Base-by-base conservation (phyloP, 192 early-diverging fungal species). In the Podila horticola region DNA sequence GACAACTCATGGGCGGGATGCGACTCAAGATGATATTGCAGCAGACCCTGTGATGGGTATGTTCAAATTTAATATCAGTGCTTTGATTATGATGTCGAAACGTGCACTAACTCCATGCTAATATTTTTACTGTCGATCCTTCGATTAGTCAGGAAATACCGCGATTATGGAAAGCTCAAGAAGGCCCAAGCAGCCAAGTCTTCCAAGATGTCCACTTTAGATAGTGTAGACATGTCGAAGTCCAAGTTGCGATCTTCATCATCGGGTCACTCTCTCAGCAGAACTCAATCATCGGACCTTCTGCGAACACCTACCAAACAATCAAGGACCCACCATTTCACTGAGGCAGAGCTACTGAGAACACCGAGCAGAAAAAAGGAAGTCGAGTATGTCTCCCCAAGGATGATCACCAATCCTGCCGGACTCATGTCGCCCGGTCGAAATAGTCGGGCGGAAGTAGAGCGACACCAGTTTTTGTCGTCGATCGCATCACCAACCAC, bases 1-100 rank as follows among this genome's bases (percentile, higher is more conserved):
- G 31, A 26, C n/a, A 4, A 57, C 57, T 0, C 75, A 79, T 33
- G 52, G 51, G 10, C 69, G 75, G 9, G 57, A 69, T 29, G 75
- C 75, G 17, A 79, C 75, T 17, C 75, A 79, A 38, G 75, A 79
- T 2, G 75, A 79, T 45, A 79, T 79, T 34, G 57, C 75, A 17
- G 61, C 62, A 45, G 64, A 79, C 45, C 63, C 64, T 3, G n/a
- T 33, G 1, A 79, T 79, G 75, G 69, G 75, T 79, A 79, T 17
- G 41, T 45, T 8, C 11, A 11, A 17, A 45, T 3, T 36, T 13
- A 15, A 45, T 45, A 17, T 45, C 41, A 17, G 11, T 17, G 13
- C 41, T 0, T 45, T 17, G 15, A 17, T 45, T 45, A 13, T 8
- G 15, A 4, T 15, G 3, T 17, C 59, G 17, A 19, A 30, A 31